These are phyloP conservation scores for Mortierella antarctica DNA, from an alignment of 192 early-diverging fungal genomes.

Conservation along the genomic window DNA sequence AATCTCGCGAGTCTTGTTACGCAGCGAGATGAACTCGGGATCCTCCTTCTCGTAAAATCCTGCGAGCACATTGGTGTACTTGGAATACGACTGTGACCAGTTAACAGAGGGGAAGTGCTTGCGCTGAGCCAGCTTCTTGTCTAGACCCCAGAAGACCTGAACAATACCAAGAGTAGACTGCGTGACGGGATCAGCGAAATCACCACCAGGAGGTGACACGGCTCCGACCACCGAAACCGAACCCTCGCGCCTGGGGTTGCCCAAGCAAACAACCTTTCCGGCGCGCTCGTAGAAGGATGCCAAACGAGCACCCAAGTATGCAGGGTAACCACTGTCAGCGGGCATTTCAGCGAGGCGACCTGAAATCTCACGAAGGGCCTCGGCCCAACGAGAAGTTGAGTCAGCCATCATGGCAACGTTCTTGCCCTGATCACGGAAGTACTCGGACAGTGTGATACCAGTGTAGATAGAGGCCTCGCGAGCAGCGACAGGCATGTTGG, in stretches of 20 bases:
- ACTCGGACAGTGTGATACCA: conserved; percentile 99
- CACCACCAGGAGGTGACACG: conserved; percentile 99
- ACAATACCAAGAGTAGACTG: conserved; percentile 97
- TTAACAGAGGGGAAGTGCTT: conserved; percentile 99
- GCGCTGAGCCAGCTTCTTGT: conserved; percentile 99
- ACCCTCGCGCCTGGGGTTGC: conserved; percentile 92
- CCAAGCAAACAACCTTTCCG: conserved; percentile 96
- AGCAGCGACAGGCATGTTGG: conserved; percentile 99
- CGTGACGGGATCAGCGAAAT: conserved; percentile 99
- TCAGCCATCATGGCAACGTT: conserved; percentile 99
- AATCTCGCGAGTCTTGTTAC: conserved; percentile 97
- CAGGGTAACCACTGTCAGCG: conserved; percentile 94
- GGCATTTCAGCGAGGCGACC: conserved; percentile 99
- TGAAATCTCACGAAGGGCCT: conserved; percentile 99
- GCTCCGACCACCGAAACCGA: conserved; percentile 98
- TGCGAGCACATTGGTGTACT: conserved; percentile 98
- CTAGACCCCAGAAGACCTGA: conserved; percentile 99
- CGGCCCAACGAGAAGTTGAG: conserved; percentile 99
- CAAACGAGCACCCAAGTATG: conserved; percentile 98
- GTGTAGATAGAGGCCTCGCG: conserved; percentile 99
- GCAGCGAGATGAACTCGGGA: conserved; percentile 91
- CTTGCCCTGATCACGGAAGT: conserved; percentile 99
- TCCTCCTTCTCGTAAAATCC: conserved; percentile 95
- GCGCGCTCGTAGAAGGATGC: conserved; percentile 99
- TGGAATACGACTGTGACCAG: conserved; percentile 98